phyloP scores from a whole-genome alignment of 306 rosid genomes.

The Albizia julibrissin region DNA sequence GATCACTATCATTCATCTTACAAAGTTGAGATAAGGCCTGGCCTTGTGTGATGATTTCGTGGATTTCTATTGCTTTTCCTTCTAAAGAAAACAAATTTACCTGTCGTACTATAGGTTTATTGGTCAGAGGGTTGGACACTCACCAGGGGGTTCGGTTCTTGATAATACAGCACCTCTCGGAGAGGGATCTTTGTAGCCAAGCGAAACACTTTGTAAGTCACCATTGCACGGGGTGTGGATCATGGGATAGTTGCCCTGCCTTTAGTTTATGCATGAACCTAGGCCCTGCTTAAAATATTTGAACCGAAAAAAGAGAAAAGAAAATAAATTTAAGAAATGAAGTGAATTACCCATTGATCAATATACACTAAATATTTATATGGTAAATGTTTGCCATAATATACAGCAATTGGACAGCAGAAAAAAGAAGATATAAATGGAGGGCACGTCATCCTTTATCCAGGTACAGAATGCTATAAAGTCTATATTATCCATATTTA shows the following conservation, averaged over 20 bases:
- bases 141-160: no score
- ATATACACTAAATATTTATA: background rate
- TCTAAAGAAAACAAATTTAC: background rate
- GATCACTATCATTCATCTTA: slow-evolving; percentile 39
- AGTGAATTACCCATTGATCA: background rate
- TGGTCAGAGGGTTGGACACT: no score
- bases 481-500: background rate
- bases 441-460: background rate
- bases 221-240: no score
- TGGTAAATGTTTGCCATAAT: slow-evolving; percentile 23
- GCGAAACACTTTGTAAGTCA: no score
- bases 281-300: no score
- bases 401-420: slow-evolving; percentile 30
- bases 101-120: no score
- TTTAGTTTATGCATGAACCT: no score
- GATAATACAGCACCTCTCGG: no score
- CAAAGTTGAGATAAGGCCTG: slow-evolving; percentile 36
- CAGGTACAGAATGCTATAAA: background rate
- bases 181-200: no score
- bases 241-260: no score
- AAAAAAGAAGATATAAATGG: slow-evolving; percentile 8
- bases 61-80: slow-evolving; percentile 4
- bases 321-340: background rate
- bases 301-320: no score
- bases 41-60: slow-evolving; percentile 21